Evolutionary conservation across 345 rosid species (phyloP), one percentile per base, ranked within the genome.

Genomic region (Excoecaria cochinchinensis): DNA sequence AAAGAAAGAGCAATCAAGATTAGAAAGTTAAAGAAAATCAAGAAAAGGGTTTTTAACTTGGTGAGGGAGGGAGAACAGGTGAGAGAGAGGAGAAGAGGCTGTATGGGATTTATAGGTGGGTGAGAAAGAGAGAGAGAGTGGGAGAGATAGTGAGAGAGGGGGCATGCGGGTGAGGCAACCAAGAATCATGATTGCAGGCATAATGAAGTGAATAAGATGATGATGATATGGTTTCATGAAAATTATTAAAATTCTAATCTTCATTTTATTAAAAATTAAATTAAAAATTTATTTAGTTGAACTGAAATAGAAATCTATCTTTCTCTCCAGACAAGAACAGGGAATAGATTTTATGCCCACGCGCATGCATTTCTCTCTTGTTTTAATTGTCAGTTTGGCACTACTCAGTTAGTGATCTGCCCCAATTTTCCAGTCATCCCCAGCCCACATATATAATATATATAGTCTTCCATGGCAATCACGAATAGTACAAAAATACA

Each of bases 81-180:
- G 83, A 64, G 81, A 70, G 85, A 80, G 88, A 76, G 83, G 76
- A 58, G 84, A 71, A 72, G 74, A 78, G 73, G 55, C 74, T 47
- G 75, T 55, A 67, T 40, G 77, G 80, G 77, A 81, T 82, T 78
- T 84, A 68, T 65, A 72, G 78, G 62, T 47, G 76, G 67, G 67
- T 25, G 67, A 72, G 75, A 67, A 44, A 71, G 77, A 69, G 79
- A 65, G 71, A 48, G 48, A 55, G 40, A 40, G 36, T 51, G 67
- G 40, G 66, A 77, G 82, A 31, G 85, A 79, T 76, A 61, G 86
- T 72, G 80, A 72, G 85, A 70, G 70, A 53, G 58, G 77, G 90
- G 88, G 98, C 99, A 93, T 93, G 99, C 97, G 95, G 95, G 89
- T 86, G 90, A 86, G 90, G 97, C 92, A 89, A 91, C 97, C 97